phyloP scores from a whole-genome alignment of 805 yeast species.

The Kodamaea leandrae region DNA sequence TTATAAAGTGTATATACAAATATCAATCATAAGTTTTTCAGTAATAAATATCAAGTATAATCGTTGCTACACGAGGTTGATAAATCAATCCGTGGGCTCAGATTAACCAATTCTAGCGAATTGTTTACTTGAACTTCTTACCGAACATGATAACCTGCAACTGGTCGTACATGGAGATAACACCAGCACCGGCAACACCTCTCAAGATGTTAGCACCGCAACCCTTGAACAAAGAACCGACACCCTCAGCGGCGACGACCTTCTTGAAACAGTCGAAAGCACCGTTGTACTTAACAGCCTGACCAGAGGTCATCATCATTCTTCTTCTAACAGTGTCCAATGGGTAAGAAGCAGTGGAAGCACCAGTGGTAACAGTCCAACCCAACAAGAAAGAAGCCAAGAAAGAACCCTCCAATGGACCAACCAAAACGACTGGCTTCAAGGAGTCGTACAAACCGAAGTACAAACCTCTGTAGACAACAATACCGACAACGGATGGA shows the following conservation, averaged over 20 bases:
- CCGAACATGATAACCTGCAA: conserved; percentile 93
- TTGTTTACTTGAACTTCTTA: conserved; percentile 77
- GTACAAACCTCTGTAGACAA: conserved; percentile 99
- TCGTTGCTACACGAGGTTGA: conserved; percentile 2
- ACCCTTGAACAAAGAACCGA: conserved; percentile 92
- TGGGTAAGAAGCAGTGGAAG: conserved; percentile 98
- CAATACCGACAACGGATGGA: conserved; percentile 95
- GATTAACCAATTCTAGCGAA: neutral
- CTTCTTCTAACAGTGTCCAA: conserved; percentile 99
- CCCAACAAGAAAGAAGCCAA: conserved; percentile 94
- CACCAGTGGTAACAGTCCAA: conserved; percentile 98
- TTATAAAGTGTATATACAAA: conserved; percentile 9
- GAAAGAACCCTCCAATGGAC: conserved; percentile 93
- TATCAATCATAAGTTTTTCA: conserved; percentile 7
- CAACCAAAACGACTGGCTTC: conserved; percentile 91
- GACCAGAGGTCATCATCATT: conserved; percentile 99
- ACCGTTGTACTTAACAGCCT: conserved; percentile 94
- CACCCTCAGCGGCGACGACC: conserved; percentile 96
- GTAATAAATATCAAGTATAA: conserved; percentile 5
- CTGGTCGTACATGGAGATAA: conserved; percentile 96
- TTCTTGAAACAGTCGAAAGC: conserved; percentile 89
- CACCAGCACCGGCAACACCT: conserved; percentile 99
- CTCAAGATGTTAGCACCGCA: conserved; percentile 99
- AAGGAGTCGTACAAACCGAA: conserved; percentile 96
- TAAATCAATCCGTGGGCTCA: neutral